Conservation (phyloP, 345 rosid species). For the Lagerstroemia speciosa region DNA sequence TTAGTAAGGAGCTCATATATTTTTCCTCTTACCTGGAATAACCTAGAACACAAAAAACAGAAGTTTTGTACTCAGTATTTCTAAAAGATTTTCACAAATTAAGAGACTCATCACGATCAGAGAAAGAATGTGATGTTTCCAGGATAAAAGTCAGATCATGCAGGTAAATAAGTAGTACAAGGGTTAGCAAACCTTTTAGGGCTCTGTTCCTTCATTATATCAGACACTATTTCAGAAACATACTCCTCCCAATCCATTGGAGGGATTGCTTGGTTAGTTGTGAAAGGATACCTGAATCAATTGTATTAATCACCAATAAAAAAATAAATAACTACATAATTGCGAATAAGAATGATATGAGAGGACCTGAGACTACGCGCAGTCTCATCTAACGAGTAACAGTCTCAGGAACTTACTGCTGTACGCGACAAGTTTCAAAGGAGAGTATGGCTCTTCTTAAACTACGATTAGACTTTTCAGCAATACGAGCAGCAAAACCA, state of each 20-base stretch:
- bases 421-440: conserved; percentile 79
- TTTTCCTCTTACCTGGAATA: conserved; percentile 91
- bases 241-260: conserved; percentile 98
- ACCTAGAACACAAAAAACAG: conserved; percentile 28
- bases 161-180: neutral
- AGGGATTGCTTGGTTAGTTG: conserved; percentile 61
- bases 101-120: neutral
- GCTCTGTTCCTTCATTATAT: conserved; percentile 91
- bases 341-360: conserved; percentile 5
- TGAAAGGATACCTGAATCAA: conserved; percentile 61
- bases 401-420: conserved; percentile 49
- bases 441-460: conserved; percentile 80
- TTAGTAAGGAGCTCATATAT: conserved; percentile 72
- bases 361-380: neutral
- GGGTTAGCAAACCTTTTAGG: conserved; percentile 51
- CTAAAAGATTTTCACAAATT: neutral
- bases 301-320: neutral
- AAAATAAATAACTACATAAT: neutral
- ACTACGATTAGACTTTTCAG: conserved; percentile 81
- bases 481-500: conserved; percentile 73
- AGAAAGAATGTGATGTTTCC: neutral
- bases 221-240: conserved; percentile 73
- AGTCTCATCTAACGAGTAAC: neutral
- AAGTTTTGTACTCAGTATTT: too few relatives aligned
- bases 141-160: neutral